Conservation (phyloP, 805 yeast genomes). For the Candida corydali region DNA sequence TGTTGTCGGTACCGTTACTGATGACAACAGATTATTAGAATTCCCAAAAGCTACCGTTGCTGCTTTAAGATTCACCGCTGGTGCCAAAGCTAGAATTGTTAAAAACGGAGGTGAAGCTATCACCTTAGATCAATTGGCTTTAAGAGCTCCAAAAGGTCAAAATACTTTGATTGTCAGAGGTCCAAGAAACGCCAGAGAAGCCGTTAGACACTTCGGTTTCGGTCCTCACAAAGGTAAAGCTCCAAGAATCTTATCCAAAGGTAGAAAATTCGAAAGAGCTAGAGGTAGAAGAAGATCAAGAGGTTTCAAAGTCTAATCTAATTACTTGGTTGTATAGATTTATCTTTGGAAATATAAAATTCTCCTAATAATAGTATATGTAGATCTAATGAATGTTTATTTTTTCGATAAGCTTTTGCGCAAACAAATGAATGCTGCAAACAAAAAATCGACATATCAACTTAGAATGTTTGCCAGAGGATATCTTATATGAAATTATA, state of each 20-base stretch:
- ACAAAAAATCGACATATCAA: slow-evolving; percentile 1
- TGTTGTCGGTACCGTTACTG: slow-evolving; percentile 99
- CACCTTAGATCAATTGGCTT: slow-evolving; percentile 98
- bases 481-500: slow-evolving; percentile 15
- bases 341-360: no score
- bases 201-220: slow-evolving; percentile 99
- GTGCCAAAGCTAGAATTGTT: slow-evolving; percentile 95
- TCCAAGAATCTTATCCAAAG: slow-evolving; percentile 95
- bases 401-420: neutral
- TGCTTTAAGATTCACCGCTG: slow-evolving; percentile 98
- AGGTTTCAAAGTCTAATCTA: slow-evolving; percentile 98
- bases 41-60: slow-evolving; percentile 98
- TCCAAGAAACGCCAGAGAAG: slow-evolving; percentile 98
- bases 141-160: slow-evolving; percentile 99
- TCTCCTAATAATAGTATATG: no score
- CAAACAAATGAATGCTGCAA: neutral
- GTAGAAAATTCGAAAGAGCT: slow-evolving; percentile 99
- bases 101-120: slow-evolving; percentile 99
- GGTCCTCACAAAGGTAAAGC: slow-evolving; percentile 99
- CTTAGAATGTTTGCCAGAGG: slow-evolving; percentile 15
- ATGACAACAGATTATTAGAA: slow-evolving; percentile 89
- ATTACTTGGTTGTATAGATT: slow-evolving; percentile 2
- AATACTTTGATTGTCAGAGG: slow-evolving; percentile 98
- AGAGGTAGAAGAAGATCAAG: slow-evolving; percentile 99
- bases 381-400: no score